Evolutionary conservation across 2,329 filamentous ascomycete genomes (phyloP), one percentile per base, ranked within the genome.

Genomic region (Xylariaceae sp.): DNA sequence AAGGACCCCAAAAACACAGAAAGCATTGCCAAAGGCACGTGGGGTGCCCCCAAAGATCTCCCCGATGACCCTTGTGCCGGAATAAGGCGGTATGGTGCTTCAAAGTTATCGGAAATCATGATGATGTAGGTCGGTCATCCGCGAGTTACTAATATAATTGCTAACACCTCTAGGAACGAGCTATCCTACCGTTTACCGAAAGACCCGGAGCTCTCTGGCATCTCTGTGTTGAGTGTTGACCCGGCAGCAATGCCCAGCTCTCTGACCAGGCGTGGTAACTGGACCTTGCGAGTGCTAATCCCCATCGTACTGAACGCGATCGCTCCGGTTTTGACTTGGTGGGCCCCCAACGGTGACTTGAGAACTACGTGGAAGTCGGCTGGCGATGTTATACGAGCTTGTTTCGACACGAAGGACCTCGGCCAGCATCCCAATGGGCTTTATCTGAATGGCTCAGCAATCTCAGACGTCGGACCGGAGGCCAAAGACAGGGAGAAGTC

Each of bases 211-310:
- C 62, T 70, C 2, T 60, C 56, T 32, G 64, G 66, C 10, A 62
- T 71, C 40, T 60, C 60, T n/a, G 57, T 69, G 43, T 46, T 71
- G 3, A 65, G 60, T 26, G 32, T 71, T 16, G 70, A 73, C 54
- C 70, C 70, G 4, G 70, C 65, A 5, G 57, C 47, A 9, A 69
- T 71, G 56, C 29, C 48, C n/a, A 68, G 64, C 16, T 54, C 61
- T 7, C 46, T 71, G 4, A 26, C 60, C 20, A 64, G 67, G 1
- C 65, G 59, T 23, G 57, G 56, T 16, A 21, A 42, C 10, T 69
- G 59, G 60, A 5, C 69, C 7, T 48, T 65, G 21, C 63, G 67
- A 9, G 41, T 60, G 3, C 29, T 67, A 2, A 20, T 62, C 3
- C 52, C 54, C 9, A 1, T 55, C 42, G 6, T 67, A 2, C 20